A percentile compares a stretch with the other conserved stretches of the same genome.
Evolutionary conservation across 1,284 basidiomycete genomes (phyloP).

Genomic region (Sanghuangporus sanghuang): DNA sequence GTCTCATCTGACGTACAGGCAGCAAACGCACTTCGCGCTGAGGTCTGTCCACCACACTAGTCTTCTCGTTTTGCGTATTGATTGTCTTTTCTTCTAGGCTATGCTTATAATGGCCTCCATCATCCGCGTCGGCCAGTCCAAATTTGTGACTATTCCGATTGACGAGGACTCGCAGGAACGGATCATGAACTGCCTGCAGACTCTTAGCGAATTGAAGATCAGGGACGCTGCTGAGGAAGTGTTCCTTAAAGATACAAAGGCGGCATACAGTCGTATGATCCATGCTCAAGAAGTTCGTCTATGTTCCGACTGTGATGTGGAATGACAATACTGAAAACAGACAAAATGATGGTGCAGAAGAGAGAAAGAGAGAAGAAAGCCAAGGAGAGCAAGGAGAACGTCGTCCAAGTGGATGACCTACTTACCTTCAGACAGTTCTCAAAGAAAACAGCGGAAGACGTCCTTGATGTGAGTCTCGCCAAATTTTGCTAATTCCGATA

Average conservation of each 20-base stretch:
- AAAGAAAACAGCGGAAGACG: slow-evolving; percentile 81
- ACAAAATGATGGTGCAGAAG: slow-evolving; percentile 36
- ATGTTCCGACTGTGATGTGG: background rate
- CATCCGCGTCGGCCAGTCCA: slow-evolving; percentile 95
- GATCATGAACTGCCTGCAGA: slow-evolving; percentile 95
- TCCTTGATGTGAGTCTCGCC: slow-evolving; percentile 65
- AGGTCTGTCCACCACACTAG: slow-evolving; percentile 42
- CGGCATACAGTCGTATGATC: slow-evolving; percentile 94
- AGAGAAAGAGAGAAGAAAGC: slow-evolving; percentile 88
- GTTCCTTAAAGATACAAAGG: slow-evolving; percentile 91
- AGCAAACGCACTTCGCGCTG: slow-evolving; percentile 79
- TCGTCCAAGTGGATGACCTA: slow-evolving; percentile 91
- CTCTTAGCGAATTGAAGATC: slow-evolving; percentile 73
- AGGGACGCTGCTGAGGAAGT: slow-evolving; percentile 70
- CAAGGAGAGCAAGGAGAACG: slow-evolving; percentile 69
- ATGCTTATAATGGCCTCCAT: slow-evolving; percentile 99
- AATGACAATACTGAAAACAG: background rate
- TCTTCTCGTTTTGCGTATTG: background rate
- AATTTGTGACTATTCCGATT: slow-evolving; percentile 89
- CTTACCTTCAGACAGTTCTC: slow-evolving; percentile 93
- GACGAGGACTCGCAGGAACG: slow-evolving; percentile 98
- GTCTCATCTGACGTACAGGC: slow-evolving; percentile 51
- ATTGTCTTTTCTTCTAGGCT: slow-evolving; percentile 41
- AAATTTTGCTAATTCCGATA: background rate
- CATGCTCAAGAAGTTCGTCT: slow-evolving; percentile 76